These are phyloP conservation scores for Xylaria sp. DNA, from an alignment of 2,329 filamentous ascomycete genomes.

Conservation along the genomic window DNA sequence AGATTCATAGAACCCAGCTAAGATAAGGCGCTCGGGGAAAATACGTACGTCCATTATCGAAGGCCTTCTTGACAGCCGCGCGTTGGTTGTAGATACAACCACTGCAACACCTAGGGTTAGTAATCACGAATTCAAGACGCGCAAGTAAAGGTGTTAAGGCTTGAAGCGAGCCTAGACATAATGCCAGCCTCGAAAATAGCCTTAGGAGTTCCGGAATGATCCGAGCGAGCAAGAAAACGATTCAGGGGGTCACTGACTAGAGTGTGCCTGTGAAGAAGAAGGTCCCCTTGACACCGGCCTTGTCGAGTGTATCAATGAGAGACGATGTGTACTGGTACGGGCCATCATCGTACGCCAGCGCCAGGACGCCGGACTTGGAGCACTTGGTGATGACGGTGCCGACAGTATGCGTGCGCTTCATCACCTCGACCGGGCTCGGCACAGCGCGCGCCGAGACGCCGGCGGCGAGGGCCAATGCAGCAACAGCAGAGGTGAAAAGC, in stretches of 20 bases:
- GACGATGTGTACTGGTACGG: conserved; percentile 55
- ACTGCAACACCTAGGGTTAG: not conserved
- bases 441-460: conserved; percentile 34
- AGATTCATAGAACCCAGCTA: not conserved
- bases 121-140: too few species aligned
- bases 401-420: conserved; percentile 48
- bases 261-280: conserved; percentile 60
- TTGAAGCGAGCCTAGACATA: too few species aligned
- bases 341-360: conserved; percentile 61
- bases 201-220: too few species aligned
- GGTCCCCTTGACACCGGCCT: conserved; percentile 55
- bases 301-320: conserved; percentile 57
- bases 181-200: too few species aligned
- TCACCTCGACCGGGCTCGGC: conserved; percentile 47
- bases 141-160: too few species aligned
- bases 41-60: conserved; percentile 48
- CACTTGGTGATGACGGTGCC: conserved; percentile 54
- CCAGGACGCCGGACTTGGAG: conserved; percentile 50
- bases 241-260: too few species aligned
- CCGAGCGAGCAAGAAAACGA: too few species aligned
- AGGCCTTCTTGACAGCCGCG: conserved; percentile 59
- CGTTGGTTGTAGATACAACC: conserved; percentile 57
- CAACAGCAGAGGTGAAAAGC: conserved; percentile 29
- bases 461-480: conserved; percentile 33
- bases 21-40: not conserved